These are phyloP conservation scores for Teratosphaeria nubilosa DNA, from an alignment of 2,329 filamentous ascomycete genomes.

Conservation along the genomic window DNA sequence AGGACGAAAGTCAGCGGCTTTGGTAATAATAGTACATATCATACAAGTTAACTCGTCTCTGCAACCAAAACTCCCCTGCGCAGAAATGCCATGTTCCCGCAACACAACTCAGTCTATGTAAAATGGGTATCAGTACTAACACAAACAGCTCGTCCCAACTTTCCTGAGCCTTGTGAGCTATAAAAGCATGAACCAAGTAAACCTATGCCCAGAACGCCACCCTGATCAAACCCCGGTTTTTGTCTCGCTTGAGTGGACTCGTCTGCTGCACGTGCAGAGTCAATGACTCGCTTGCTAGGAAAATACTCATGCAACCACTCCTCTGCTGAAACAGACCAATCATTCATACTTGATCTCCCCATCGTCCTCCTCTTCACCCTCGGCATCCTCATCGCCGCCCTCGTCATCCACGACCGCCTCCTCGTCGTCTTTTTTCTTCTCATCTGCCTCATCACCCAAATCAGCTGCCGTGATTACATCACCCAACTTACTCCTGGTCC, in stretches of 20 bases:
- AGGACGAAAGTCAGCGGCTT: background rate
- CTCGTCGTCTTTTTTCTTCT: constrained; percentile 23
- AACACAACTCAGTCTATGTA: background rate
- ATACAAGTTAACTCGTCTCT: background rate
- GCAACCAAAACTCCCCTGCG: background rate
- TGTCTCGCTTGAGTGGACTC: too few relatives aligned
- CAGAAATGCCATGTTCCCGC: background rate
- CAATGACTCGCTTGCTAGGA: background rate
- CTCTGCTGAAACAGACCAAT: background rate
- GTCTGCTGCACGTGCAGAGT: background rate
- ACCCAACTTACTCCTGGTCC: constrained; percentile 36
- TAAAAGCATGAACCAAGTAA: background rate
- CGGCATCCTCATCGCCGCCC: constrained; percentile 10
- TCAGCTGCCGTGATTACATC: constrained; percentile 19
- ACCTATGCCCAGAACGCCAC: too few relatives aligned
- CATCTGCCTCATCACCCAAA: constrained; percentile 6
- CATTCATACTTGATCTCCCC: constrained; percentile 12
- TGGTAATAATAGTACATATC: background rate
- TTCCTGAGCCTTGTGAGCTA: background rate
- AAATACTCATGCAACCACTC: background rate
- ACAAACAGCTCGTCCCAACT: background rate
- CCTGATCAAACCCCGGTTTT: too few relatives aligned
- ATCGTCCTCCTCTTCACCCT: constrained; percentile 8
- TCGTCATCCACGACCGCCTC: constrained; percentile 14
- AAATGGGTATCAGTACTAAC: background rate